Base-by-base conservation (phyloP, 2,329 filamentous ascomycete species). In the Graphiopsis chlorocephala region DNA sequence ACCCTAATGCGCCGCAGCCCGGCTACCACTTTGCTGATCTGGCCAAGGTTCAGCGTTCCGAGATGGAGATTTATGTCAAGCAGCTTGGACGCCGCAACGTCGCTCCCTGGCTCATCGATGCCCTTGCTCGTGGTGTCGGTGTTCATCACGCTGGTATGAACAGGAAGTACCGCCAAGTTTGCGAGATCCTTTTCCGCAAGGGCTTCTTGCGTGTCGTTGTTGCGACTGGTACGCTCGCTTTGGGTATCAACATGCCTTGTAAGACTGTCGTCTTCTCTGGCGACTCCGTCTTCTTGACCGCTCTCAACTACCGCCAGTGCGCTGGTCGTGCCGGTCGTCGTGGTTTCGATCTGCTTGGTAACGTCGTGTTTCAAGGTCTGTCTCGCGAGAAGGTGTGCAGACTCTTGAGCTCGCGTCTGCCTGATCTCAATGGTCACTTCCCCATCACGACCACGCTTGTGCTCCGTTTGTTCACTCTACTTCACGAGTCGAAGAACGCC, bases 231-330 rank as follows among this genome's bases (percentile, higher is more conserved):
- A 93, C 90, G 0, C 82, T 93, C 25, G 88, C 89, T 1, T 79
- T 93, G 5, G 91, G 91, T 79, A 90, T 94, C 79, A 94, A 92
- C 68, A 91, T 92, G 88, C 91, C 91, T 11, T 93, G 90, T 74
- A 91, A 91, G 74, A 94, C 90, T 0, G 90, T 93, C 0, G 86
- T 92, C 1, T 94, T 94, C 74, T 84, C 83, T 17, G 90, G 89
- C 0, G 90, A 93, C 73, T 91, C 88, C 0, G 81, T 90, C 2
- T 92, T 85, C 72, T 78, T 94, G 50, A 92, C 89, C 0, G 86
- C 90, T 0, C 84, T 93, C 60, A 92, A 91, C 73, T 94, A 90
- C 75, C 85, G 89, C 10, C 91, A 94, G 74, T 89, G 86, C 8
- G 86, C 90, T 64, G 90, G 91, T 76, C 88, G 90, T 81, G 89